These are phyloP conservation scores for Collybia sp. DNA, from an alignment of 768 basidiomycete species.

Conservation along the genomic window DNA sequence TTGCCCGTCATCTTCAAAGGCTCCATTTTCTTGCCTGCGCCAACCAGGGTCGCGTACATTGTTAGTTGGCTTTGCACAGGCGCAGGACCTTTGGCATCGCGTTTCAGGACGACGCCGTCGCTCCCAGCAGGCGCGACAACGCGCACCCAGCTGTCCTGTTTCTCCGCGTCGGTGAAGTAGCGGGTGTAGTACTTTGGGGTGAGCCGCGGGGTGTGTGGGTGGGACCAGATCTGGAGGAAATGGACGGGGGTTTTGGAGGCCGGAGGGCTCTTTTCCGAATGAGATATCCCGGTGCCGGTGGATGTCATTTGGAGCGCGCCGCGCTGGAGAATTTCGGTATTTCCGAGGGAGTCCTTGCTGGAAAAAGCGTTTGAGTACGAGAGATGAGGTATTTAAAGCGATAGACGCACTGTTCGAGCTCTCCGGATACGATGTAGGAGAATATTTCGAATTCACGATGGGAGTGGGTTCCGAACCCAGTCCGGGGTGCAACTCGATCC, in stretches of 20 bases:
- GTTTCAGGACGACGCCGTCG: slow-evolving; percentile 49
- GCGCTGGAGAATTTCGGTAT: slow-evolving; percentile 82
- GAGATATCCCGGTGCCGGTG: slow-evolving; percentile 87
- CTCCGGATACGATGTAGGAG: slow-evolving; percentile 76
- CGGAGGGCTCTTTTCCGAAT: slow-evolving; percentile 55
- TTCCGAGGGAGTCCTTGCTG: slow-evolving; percentile 90
- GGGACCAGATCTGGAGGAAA: slow-evolving; percentile 51
- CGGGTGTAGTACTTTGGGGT: slow-evolving; percentile 84
- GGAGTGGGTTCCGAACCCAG: slow-evolving; percentile 83
- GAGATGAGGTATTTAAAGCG: background rate
- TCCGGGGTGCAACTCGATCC: slow-evolving; percentile 70
- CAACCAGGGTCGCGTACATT: slow-evolving; percentile 74
- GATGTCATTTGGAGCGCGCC: slow-evolving; percentile 92
- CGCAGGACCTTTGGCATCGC: slow-evolving; percentile 75
- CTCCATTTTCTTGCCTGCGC: slow-evolving; percentile 45
- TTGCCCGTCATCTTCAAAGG: slow-evolving; percentile 40
- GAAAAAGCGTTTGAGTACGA: slow-evolving; percentile 3
- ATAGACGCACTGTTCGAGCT: slow-evolving; percentile 70
- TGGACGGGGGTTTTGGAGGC: slow-evolving; percentile 29
- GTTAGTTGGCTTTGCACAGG: slow-evolving; percentile 70
- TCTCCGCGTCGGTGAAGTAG: slow-evolving; percentile 79
- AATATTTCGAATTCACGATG: slow-evolving; percentile 92
- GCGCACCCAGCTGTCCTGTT: slow-evolving; percentile 63
- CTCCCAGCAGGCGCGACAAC: slow-evolving; percentile 73
- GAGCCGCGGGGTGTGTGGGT: slow-evolving; percentile 40